Conservation (phyloP, 192 early-diverging fungal species). For the Phycomyces nitens region DNA sequence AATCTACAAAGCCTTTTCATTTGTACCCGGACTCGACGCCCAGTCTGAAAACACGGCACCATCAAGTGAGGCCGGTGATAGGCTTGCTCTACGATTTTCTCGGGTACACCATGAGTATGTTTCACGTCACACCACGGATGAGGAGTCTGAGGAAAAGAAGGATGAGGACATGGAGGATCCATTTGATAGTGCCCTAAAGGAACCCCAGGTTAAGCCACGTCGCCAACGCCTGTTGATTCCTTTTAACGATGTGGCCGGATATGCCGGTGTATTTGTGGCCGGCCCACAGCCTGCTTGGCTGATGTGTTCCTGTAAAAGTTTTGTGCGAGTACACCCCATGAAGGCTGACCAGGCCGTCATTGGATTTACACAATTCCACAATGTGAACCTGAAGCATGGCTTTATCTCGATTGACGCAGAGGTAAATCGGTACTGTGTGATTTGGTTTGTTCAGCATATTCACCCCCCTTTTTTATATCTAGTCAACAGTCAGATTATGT, state of each 20-base stretch:
- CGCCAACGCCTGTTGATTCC: conserved; percentile 33
- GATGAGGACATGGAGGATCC: conserved; percentile 21
- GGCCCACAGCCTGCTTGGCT: conserved; percentile 74
- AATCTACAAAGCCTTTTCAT: conserved; percentile 65
- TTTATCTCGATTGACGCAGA: conserved; percentile 70
- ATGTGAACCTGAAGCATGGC: conserved; percentile 71
- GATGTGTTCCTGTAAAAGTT: conserved; percentile 58
- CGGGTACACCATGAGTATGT: conserved; percentile 63
- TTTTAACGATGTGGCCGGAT: conserved; percentile 54
- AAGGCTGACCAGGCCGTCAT: conserved; percentile 59
- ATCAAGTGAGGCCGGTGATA: conserved; percentile 27
- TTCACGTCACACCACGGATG: conserved; percentile 45
- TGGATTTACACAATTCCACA: conserved; percentile 75
- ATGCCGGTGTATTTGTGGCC: conserved; percentile 71
- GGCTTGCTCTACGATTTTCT: conserved; percentile 66
- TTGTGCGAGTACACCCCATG: conserved; percentile 71
- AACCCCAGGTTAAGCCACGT: conserved; percentile 1
- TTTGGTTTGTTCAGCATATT: not conserved
- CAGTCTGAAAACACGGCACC: conserved; percentile 1
- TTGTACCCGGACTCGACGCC: conserved; percentile 37
- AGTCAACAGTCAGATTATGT: conserved; percentile 64
- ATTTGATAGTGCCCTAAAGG: conserved; percentile 19
- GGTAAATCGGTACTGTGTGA: conserved; percentile 37
- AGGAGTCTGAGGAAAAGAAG: conserved; percentile 32
- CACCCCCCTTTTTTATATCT: not conserved